Conservation (phyloP, 1,139 yeast species). For the Geotrichum bryndzae region DNA sequence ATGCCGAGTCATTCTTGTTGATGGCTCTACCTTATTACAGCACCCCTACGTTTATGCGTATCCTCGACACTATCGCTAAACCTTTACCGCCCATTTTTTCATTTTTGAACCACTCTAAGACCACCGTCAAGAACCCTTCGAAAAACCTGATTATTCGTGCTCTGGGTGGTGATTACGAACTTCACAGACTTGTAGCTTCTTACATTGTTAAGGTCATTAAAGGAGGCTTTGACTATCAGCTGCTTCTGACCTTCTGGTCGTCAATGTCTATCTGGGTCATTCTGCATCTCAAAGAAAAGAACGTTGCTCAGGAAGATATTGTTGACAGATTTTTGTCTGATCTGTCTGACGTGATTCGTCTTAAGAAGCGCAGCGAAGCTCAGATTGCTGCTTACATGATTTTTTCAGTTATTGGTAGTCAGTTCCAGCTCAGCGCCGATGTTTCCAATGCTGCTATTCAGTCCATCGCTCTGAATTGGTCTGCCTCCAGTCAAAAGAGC, state of each 20-base stretch:
- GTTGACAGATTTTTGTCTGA: constrained; percentile 45
- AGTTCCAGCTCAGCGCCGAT: constrained; percentile 59
- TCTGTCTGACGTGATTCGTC: constrained; percentile 32
- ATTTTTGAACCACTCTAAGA: constrained; percentile 66
- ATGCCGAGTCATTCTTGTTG: constrained; percentile 64
- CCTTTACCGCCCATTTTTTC: constrained; percentile 68
- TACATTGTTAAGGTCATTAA: constrained; percentile 49
- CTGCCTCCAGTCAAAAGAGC: constrained; percentile 32
- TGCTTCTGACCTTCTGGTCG: constrained; percentile 71
- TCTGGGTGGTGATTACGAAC: constrained; percentile 57
- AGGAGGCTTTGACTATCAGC: constrained; percentile 44
- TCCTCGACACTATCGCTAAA: constrained; percentile 59
- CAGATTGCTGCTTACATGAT: constrained; percentile 81
- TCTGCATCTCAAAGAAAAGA: constrained; percentile 42
- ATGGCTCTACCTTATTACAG: constrained; percentile 73
- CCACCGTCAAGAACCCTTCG: constrained; percentile 58
- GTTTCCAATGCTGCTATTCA: constrained; percentile 65
- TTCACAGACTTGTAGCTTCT: constrained; percentile 59
- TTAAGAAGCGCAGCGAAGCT: constrained; percentile 47
- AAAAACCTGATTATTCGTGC: constrained; percentile 64
- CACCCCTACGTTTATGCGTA: constrained; percentile 64
- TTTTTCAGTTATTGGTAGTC: constrained; percentile 67
- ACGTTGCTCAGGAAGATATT: constrained; percentile 33
- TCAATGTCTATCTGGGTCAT: constrained; percentile 66
- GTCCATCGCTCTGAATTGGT: constrained; percentile 51